phyloP scores from a whole-genome alignment of 2,329 filamentous ascomycete species.

The Mycosphaerella sp. region DNA sequence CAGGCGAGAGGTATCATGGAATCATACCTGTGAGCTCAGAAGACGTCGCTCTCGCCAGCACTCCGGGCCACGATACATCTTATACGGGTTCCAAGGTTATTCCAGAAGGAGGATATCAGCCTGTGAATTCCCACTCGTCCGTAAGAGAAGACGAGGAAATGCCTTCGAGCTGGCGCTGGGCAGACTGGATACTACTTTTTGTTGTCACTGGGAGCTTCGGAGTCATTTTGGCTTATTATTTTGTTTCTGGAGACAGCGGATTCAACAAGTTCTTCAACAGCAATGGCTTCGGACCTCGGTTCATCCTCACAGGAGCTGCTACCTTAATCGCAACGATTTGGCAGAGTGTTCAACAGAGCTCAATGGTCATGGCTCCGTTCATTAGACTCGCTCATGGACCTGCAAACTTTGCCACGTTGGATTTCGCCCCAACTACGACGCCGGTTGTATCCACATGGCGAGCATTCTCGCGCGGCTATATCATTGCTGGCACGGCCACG shows the following conservation, averaged over 20 bases:
- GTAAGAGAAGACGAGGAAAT: too few species aligned
- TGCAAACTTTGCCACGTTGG: background rate
- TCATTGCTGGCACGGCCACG: conserved; percentile 7
- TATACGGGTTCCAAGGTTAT: too few species aligned
- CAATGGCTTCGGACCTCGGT: conserved; percentile 18
- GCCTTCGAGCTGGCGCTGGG: background rate
- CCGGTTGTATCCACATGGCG: conserved; percentile 12
- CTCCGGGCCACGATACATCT: too few species aligned
- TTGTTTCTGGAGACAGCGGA: conserved; percentile 9
- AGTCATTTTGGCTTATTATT: conserved; percentile 16
- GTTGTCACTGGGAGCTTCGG: conserved; percentile 10
- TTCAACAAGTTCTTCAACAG: conserved; percentile 19
- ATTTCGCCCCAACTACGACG: conserved; percentile 14
- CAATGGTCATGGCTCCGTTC: conserved; percentile 14
- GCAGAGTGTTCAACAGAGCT: conserved; percentile 12
- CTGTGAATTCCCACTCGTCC: too few species aligned
- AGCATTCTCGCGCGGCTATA: conserved; percentile 8
- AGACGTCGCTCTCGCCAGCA: too few species aligned
- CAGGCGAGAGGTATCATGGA: too few species aligned
- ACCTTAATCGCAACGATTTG: conserved; percentile 14
- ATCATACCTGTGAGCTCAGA: too few species aligned
- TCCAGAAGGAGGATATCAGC: too few species aligned
- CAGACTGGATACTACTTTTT: conserved; percentile 9
- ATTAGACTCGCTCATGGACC: too few species aligned
- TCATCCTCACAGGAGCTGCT: conserved; percentile 15